Evolutionary conservation across 805 yeast species (phyloP).

Genomic region (Kazachstania taianensis): DNA sequence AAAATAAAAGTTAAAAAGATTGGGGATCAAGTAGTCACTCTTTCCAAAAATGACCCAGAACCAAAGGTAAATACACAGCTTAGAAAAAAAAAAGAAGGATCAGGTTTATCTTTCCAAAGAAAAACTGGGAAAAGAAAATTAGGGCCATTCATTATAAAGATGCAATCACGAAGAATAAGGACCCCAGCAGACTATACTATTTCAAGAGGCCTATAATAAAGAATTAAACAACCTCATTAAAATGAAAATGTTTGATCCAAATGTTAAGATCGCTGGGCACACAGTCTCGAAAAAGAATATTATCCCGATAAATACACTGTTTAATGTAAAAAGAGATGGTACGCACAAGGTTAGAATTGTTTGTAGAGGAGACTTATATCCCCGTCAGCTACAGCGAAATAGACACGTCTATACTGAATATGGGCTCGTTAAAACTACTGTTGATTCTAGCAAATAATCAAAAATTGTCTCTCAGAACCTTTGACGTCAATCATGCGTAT

Average conservation of each 20-base stretch:
- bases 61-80: no score
- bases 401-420: conserved; percentile 1
- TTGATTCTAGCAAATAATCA: conserved; percentile 2
- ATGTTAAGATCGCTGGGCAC: not conserved
- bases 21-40: no score
- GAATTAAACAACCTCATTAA: conserved; percentile 4
- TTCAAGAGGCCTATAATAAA: conserved; percentile 2
- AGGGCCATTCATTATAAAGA: conserved; percentile 4
- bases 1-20: no score
- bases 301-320: conserved; percentile 1
- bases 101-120: not conserved
- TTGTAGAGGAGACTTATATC: conserved; percentile 5
- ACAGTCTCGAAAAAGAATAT: not conserved
- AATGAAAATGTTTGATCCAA: conserved; percentile 1
- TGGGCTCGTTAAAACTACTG: conserved; percentile 2
- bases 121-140: not conserved
- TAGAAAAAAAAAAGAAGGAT: no score
- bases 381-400: conserved; percentile 1
- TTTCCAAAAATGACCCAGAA: no score
- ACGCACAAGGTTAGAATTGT: conserved; percentile 4
- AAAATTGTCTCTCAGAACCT: not conserved
- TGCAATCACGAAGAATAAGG: conserved; percentile 5
- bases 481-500: conserved; percentile 4
- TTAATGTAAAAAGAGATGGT: conserved; percentile 5
- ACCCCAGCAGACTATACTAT: not conserved